phyloP scores from a whole-genome alignment of 768 basidiomycete species.

The Boletus reticulatus region DNA sequence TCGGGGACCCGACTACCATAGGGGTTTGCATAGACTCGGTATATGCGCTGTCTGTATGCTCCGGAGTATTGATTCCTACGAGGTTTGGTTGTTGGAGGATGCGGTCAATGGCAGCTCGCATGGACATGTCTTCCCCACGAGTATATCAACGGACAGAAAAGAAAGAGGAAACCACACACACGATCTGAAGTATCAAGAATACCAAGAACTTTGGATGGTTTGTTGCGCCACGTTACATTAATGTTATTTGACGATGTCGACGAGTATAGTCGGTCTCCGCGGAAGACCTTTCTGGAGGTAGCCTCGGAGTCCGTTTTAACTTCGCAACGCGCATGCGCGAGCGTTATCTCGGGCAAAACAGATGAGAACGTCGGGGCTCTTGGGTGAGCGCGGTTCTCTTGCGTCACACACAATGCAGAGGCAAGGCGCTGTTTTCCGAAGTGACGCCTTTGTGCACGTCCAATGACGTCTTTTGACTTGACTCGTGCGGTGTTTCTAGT shows the following conservation, averaged over 20 bases:
- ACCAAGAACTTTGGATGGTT: constrained; percentile 24
- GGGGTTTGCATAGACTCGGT: neutral
- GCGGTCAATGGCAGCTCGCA: constrained; percentile 30
- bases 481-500: constrained; percentile 57
- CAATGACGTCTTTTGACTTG: constrained; percentile 52
- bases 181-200: constrained; percentile 28
- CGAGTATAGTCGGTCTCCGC: constrained; percentile 5
- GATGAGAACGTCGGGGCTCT: constrained; percentile 6
- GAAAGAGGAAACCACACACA: constrained; percentile 13
- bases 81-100: constrained; percentile 27
- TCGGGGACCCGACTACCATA: neutral
- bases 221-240: constrained; percentile 3
- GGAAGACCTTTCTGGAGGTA: neutral
- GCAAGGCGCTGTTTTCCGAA: constrained; percentile 59
- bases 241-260: neutral
- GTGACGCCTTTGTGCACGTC: constrained; percentile 54
- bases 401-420: constrained; percentile 38
- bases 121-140: constrained; percentile 21
- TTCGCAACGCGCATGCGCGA: constrained; percentile 26
- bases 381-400: constrained; percentile 4
- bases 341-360: constrained; percentile 19
- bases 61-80: constrained; percentile 15
- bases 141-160: constrained; percentile 3
- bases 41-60: neutral
- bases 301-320: neutral